Base-by-base conservation (phyloP, 768 basidiomycete species). In the Nidularia pulvinata region DNA sequence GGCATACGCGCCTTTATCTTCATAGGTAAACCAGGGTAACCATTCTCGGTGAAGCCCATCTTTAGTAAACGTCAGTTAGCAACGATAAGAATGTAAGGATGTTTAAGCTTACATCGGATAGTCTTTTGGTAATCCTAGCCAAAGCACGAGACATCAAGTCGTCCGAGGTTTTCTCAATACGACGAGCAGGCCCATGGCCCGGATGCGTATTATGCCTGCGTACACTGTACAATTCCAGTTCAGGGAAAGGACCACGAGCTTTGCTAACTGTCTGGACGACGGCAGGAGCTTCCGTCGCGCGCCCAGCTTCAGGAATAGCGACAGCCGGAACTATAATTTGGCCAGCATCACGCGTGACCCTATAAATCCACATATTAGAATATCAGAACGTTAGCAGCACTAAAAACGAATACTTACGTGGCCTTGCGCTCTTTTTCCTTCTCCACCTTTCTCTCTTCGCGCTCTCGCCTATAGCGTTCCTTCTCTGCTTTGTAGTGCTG, bases 11-110 rank as follows among this genome's bases (percentile, higher is more conserved):
- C 67, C 62, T 72, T 75, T 57, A 89, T 77, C 62, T 77, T 83
- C 1, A 64, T 66, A 4, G 70, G 68, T 55, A 89, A 66, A 25
- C 71, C 73, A 36, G 86, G 83, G 65, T 85, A 77, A 14, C 76
- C 73, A 46, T 70, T 70, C 52, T 83, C 76, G 9, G 82, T 84
- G 58, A 90, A 89, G n/a, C 88, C 88, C 88, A 90, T 89, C 88
- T 90, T 54, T 19, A 46, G 51, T 61, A 16, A 62, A 60, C 33
- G 53, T 39, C 3, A 35, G 14, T 39, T 5, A 46, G 13, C 35
- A 51, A 34, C 35, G 16, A 37, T 33, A n/a, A n/a, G n/a, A n/a
- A n/a, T n/a, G n/a, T n/a, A n/a, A n/a, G n/a, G n/a, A 1, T 32
- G 46, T 42, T 34, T 52, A 33, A 7, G 78, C 84, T 49, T 66